These are phyloP conservation scores for Nicotiana sylvestris DNA, from an alignment of 257 asterid genomes.

Conservation along the genomic window DNA sequence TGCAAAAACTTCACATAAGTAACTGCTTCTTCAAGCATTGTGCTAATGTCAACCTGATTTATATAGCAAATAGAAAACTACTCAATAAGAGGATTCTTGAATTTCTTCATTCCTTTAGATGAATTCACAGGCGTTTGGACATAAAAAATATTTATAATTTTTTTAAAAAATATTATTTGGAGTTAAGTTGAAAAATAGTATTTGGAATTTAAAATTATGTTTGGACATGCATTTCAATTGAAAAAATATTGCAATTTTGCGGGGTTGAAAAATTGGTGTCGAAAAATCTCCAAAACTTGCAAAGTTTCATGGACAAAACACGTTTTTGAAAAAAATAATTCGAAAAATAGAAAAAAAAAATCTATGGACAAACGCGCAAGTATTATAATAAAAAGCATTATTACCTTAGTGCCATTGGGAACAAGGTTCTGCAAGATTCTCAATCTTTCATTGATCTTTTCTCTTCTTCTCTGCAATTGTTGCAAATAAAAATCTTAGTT, in stretches of 20 bases:
- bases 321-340: too few species aligned
- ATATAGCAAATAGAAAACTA: neutral
- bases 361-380: neutral
- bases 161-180: too few species aligned
- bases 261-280: too few species aligned
- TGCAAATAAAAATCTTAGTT: neutral
- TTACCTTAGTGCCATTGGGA: constrained; percentile 87
- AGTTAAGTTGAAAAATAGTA: too few species aligned
- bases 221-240: too few species aligned
- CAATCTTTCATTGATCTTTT: constrained; percentile 77
- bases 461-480: constrained; percentile 71
- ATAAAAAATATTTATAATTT: too few species aligned
- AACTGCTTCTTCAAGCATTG: constrained; percentile 97
- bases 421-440: constrained; percentile 81
- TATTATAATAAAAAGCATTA: neutral
- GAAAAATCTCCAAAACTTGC: too few species aligned
- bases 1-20: constrained; percentile 80
- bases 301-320: too few species aligned
- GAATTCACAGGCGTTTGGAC: neutral
- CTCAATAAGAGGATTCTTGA: neutral
- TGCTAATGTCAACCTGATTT: constrained; percentile 76
- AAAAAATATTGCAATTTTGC: too few species aligned
- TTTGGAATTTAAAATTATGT: too few species aligned
- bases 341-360: too few species aligned
- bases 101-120: neutral